Percentiles rank a stretch among this genome's conserved stretches.
These are phyloP conservation scores for Scedosporium minutisporum DNA, from an alignment of 2,329 filamentous ascomycete species.

Conservation along the genomic window DNA sequence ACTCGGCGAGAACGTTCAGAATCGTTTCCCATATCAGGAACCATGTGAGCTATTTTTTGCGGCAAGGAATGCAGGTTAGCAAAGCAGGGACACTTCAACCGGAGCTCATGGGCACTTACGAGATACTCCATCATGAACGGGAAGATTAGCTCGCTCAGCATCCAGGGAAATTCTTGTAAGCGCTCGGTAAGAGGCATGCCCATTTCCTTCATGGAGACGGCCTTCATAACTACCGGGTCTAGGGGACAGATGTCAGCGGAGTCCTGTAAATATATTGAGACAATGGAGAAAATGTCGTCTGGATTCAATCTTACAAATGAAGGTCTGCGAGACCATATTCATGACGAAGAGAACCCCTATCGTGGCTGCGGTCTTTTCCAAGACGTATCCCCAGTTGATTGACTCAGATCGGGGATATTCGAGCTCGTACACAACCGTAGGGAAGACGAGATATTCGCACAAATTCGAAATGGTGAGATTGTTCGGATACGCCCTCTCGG, in stretches of 20 bases:
- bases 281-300: background rate
- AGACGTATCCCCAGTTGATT: constrained; percentile 66
- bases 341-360: constrained; percentile 68
- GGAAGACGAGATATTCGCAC: constrained; percentile 64
- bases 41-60: constrained; percentile 47
- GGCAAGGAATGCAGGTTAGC: background rate
- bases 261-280: background rate
- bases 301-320: constrained; percentile 42
- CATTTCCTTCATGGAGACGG: constrained; percentile 56
- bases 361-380: constrained; percentile 60
- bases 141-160: constrained; percentile 66
- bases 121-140: constrained; percentile 73
- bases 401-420: constrained; percentile 61
- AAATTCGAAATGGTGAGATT: constrained; percentile 59
- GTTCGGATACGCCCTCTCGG: constrained; percentile 49
- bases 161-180: constrained; percentile 61
- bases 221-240: constrained; percentile 60
- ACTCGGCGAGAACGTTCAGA: constrained; percentile 65
- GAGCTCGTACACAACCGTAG: constrained; percentile 70
- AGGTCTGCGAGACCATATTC: constrained; percentile 68
- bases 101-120: constrained; percentile 17
- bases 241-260: constrained; percentile 6
- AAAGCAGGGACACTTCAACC: background rate
- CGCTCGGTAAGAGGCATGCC: constrained; percentile 51
- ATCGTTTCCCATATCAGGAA: constrained; percentile 74